Base-by-base conservation (phyloP, 192 early-diverging fungal genomes). In the Backusella circina region DNA sequence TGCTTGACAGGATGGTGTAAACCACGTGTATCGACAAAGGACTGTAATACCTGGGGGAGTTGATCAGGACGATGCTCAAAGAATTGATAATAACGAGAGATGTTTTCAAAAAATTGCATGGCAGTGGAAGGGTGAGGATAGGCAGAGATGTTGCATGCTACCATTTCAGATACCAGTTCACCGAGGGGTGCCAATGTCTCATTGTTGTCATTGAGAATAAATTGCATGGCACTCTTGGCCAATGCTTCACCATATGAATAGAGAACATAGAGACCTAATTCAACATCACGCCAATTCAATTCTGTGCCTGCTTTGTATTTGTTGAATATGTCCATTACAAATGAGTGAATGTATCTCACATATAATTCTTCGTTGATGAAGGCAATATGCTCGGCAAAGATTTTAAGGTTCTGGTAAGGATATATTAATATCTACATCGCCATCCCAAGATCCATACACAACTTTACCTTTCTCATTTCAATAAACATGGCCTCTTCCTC, bases 11-110 rank as follows among this genome's bases (percentile, higher is more conserved):
- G 83, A 68, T 96, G 89, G 72, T 94, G 94, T 33, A 98, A 75
- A 33, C 96, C 96, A 68, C 84, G 86, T 12, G 82, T 77, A 72
- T 93, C 93, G 2, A 95, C 90, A 88, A 95, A 95, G 0, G 93
- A 84, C 47, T 88, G 88, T 75, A 95, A 72, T 12, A 87, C 90
- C 30, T 87, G 77, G 8, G 92, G 92, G 35, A 94, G 84, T 71
- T 84, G 87, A 26, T 92, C 87, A 6, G 87, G 84, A 36, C 85
- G 83, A 21, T 80, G 50, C 26, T 92, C 91, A 76, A 95, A 92
- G 80, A 95, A 95, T 71, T 84, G 83, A 72, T 84, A 78, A 75
- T 94, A 95, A 57, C 91, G 87, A 36, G 84, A 83, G 2, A 90
- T 84, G 77, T 87, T 93, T 69, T 95, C 94, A 82, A 94, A 94